Percentiles rank a stretch among this genome's conserved stretches.
phyloP scores from a whole-genome alignment of 2,329 filamentous ascomycete genomes.

The Diaporthe capsici region DNA sequence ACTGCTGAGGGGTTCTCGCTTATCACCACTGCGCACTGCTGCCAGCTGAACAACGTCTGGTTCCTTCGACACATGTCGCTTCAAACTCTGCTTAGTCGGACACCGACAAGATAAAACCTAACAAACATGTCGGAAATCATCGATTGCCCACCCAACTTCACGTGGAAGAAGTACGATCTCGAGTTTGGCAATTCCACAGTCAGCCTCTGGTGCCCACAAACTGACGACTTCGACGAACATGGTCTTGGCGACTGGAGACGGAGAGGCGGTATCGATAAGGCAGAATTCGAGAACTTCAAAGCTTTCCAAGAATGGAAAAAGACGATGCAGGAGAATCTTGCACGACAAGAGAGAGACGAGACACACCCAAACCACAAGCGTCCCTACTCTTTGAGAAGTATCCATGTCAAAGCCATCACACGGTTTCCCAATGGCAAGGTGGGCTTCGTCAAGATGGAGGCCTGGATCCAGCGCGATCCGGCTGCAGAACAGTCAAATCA shows the following conservation, averaged over 20 bases:
- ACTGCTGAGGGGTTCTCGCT: neutral
- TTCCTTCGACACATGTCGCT: neutral
- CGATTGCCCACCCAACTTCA: neutral
- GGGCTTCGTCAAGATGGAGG: slow-evolving; percentile 23
- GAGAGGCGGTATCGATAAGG: neutral
- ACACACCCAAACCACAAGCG: neutral
- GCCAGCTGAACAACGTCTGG: neutral
- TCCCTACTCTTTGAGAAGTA: slow-evolving; percentile 16
- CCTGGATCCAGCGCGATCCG: slow-evolving; percentile 10
- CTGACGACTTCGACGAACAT: neutral
- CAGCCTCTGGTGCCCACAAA: slow-evolving; percentile 10
- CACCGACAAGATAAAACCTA: neutral
- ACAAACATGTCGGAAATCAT: neutral
- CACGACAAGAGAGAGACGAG: neutral
- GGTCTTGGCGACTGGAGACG: neutral
- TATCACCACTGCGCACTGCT: neutral
- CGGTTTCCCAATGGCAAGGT: slow-evolving; percentile 2
- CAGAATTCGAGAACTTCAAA: neutral
- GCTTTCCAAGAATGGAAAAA: slow-evolving; percentile 20
- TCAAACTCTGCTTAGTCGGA: neutral
- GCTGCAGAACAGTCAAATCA: neutral
- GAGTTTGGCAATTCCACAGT: neutral
- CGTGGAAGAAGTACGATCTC: neutral
- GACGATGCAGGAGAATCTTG: neutral
- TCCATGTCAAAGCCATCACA: slow-evolving; percentile 21